These are phyloP conservation scores for Hypoxylon fragiforme DNA, from an alignment of 495 filamentous ascomycete species.

Conservation along the genomic window DNA sequence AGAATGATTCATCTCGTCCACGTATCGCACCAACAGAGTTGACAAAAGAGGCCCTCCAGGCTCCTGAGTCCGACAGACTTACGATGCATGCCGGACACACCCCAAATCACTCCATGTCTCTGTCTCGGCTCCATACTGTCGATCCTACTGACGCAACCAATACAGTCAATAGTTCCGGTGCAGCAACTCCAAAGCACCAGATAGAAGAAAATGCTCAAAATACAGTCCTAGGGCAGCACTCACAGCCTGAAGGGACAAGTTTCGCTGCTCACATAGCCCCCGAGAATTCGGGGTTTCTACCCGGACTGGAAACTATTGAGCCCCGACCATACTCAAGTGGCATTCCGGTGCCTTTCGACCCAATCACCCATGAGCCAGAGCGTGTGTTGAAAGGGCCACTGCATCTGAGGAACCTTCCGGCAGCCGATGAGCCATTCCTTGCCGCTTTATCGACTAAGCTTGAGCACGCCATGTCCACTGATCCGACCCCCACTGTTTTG, in stretches of 20 bases:
- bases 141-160: slow-evolving; percentile 41
- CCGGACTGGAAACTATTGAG: neutral
- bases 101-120: slow-evolving; percentile 50
- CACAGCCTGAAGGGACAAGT: neutral
- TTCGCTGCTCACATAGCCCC: too few species aligned
- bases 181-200: slow-evolving; percentile 39
- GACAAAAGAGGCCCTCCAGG: slow-evolving; percentile 45
- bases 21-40: slow-evolving; percentile 35
- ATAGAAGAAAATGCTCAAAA: slow-evolving; percentile 7
- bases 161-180: slow-evolving; percentile 41
- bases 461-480: slow-evolving; percentile 42
- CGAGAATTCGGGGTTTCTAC: too few species aligned
- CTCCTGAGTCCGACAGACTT: slow-evolving; percentile 45
- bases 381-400: slow-evolving; percentile 47
- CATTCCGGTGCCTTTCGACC: slow-evolving; percentile 13
- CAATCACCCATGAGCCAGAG: slow-evolving; percentile 34
- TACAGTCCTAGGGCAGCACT: slow-evolving; percentile 1
- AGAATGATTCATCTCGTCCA: slow-evolving; percentile 17
- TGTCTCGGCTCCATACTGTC: slow-evolving; percentile 41
- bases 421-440: slow-evolving; percentile 53
- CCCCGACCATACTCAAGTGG: too few species aligned
- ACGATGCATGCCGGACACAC: slow-evolving; percentile 56
- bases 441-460: slow-evolving; percentile 47
- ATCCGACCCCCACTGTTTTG: slow-evolving; percentile 45
- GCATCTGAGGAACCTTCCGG: slow-evolving; percentile 50